These are phyloP conservation scores for Apiospora hydei DNA, from an alignment of 2,329 filamentous ascomycete species.

Conservation along the genomic window DNA sequence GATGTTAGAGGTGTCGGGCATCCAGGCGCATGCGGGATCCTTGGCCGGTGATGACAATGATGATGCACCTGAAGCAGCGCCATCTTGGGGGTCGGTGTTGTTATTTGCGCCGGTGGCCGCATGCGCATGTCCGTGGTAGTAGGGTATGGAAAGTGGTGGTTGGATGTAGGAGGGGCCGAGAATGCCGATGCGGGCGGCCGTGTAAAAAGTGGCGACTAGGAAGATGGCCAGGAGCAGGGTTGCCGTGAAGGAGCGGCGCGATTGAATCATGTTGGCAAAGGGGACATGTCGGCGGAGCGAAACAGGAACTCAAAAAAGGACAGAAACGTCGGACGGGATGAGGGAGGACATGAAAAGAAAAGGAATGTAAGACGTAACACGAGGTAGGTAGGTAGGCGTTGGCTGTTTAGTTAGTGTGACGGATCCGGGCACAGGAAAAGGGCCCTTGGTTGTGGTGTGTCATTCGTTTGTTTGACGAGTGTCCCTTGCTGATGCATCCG, in stretches of 20 bases:
- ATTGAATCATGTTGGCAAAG: constrained; percentile 1
- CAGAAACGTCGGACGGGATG: neutral
- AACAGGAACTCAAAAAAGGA: neutral
- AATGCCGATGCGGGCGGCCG: constrained; percentile 13
- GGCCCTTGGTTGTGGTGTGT: neutral
- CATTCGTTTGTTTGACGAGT: constrained; percentile 2
- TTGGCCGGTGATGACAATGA: neutral
- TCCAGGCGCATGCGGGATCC: constrained; percentile 38
- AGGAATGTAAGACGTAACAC: neutral
- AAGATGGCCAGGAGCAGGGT: constrained; percentile 4
- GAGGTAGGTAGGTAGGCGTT: neutral
- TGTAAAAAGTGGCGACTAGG: constrained; percentile 8
- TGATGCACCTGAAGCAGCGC: no score
- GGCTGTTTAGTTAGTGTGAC: neutral
- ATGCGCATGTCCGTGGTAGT: neutral
- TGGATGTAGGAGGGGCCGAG: neutral
- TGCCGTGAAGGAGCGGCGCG: constrained; percentile 4
- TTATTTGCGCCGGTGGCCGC: neutral
- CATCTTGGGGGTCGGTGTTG: neutral
- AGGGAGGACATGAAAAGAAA: neutral
- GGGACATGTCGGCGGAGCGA: neutral
- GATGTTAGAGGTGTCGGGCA: constrained; percentile 54
- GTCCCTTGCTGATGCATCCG: constrained; percentile 2
- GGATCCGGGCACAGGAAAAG: neutral
- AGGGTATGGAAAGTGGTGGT: neutral